Conservation (phyloP, 306 rosid genomes). For the Morella rubra region DNA sequence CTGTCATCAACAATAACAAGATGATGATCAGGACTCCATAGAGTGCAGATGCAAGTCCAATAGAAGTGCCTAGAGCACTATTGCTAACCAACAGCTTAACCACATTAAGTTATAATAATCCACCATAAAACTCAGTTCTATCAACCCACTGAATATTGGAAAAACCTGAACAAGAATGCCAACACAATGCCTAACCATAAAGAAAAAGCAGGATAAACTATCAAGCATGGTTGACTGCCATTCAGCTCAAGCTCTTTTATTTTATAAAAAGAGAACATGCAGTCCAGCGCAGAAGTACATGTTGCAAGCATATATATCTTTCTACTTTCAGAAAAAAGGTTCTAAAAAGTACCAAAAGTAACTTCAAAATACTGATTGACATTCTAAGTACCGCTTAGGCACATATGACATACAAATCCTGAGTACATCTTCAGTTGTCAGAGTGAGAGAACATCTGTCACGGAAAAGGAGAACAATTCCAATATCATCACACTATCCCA, state of each 20-base stretch:
- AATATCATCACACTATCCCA: constrained; percentile 5
- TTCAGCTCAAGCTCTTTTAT: background rate
- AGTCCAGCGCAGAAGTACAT: background rate
- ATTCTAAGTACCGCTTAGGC: background rate
- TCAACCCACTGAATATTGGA: too few species aligned
- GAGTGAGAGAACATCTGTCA: background rate
- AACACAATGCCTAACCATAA: too few species aligned
- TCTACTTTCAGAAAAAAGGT: background rate
- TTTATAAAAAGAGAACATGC: background rate
- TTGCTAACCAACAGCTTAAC: background rate
- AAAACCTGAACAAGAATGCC: too few species aligned
- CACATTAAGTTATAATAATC: background rate
- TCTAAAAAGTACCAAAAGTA: background rate
- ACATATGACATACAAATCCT: background rate
- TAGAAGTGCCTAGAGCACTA: background rate
- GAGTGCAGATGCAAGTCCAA: background rate
- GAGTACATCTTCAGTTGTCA: background rate
- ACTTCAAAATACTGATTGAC: background rate
- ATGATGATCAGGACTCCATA: background rate
- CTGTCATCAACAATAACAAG: background rate
- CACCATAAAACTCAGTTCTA: too few species aligned
- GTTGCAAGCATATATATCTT: background rate
- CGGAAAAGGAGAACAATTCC: background rate
- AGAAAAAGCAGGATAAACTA: background rate
- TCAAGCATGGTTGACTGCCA: background rate